Base-by-base conservation (phyloP, 2,329 filamentous ascomycete species). In the Clarireedia paspali region DNA sequence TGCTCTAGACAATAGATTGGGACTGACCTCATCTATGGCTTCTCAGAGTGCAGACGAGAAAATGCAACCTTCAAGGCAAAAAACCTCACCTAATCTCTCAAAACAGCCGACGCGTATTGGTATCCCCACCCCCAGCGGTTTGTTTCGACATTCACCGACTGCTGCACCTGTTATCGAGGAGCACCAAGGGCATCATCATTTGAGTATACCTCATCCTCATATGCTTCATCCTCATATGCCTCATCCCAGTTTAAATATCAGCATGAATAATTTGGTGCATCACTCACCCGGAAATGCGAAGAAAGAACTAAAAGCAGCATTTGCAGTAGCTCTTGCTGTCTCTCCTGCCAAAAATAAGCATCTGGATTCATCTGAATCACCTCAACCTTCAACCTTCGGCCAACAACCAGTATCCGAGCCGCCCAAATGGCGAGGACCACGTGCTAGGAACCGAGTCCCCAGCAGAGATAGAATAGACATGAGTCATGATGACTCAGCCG, bases 351-450 rank as follows among this genome's bases (percentile, higher is more conserved):
- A 9, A 38, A 38, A 38, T 10, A 38, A 38, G 20, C 20, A 20
- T 20, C 20, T 20, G 20, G 2, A 20, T 20, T 20, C 20, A 20
- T 20, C 20, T 20, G 20, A 20, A 20, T 20, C 20, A 20, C 20
- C 20, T 20, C 20, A 27, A 9, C 12, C 44, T 20, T 6, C 51
- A 49, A 39, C 24, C 14, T 9, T 2, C n/a, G 10, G 6, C 4
- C 17, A 49, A 50, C 6, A 15, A 23, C 34, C 27, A 26, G n/a
- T 36, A 50, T 39, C 12, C 17, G 38, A 23, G 36, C 20, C 27
- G 15, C 53, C 53, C 14, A 36, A 55, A 17, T 56, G 53, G 53
- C 49, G 53, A 23, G 53, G 53, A n/a, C 53, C 53, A 20, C 20
- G 48, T 36, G 53, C 53, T 36, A 20, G 30, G n/a, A 51, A 51